Percentiles rank a stretch among this genome's conserved stretches.
phyloP scores from a whole-genome alignment of 2,329 filamentous ascomycete genomes.

The Leptodontidium sp. region DNA sequence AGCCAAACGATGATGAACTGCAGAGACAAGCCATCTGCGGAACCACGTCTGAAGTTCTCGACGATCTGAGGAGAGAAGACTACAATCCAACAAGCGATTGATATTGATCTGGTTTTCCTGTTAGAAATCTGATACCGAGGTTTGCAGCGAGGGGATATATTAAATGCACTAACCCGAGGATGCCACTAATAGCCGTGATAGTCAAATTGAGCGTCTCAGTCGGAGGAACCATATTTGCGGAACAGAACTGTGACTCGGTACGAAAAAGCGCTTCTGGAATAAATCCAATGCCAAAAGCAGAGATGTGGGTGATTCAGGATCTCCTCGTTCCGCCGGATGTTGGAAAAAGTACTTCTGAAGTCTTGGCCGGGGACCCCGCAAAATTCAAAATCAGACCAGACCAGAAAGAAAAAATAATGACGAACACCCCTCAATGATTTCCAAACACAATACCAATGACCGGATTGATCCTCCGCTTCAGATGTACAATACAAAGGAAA shows the following conservation, averaged over 20 bases:
- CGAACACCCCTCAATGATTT: background rate
- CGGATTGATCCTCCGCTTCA: background rate
- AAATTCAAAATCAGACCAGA: slow-evolving; percentile 8
- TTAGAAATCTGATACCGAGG: slow-evolving; percentile 26
- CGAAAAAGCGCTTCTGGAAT: too few species aligned
- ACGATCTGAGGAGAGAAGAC: slow-evolving; percentile 98
- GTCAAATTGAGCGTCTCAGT: slow-evolving; percentile 72
- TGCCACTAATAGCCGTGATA: slow-evolving; percentile 90
- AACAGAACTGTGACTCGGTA: background rate
- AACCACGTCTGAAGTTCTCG: slow-evolving; percentile 87
- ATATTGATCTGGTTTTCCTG: slow-evolving; percentile 74
- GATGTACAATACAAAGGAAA: slow-evolving; percentile 17
- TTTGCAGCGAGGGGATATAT: background rate
- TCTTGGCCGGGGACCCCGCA: slow-evolving; percentile 18
- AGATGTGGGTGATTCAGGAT: background rate
- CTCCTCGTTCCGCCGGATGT: background rate
- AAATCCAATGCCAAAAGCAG: too few species aligned
- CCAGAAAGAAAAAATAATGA: background rate
- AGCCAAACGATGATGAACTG: slow-evolving; percentile 96
- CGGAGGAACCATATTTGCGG: slow-evolving; percentile 53
- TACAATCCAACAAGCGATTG: slow-evolving; percentile 94
- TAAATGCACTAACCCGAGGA: slow-evolving; percentile 72
- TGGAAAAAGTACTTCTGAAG: background rate
- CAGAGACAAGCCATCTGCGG: slow-evolving; percentile 87
- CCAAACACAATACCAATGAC: background rate